Conservation (phyloP, 768 basidiomycete genomes). For the Podaxis sp. region DNA sequence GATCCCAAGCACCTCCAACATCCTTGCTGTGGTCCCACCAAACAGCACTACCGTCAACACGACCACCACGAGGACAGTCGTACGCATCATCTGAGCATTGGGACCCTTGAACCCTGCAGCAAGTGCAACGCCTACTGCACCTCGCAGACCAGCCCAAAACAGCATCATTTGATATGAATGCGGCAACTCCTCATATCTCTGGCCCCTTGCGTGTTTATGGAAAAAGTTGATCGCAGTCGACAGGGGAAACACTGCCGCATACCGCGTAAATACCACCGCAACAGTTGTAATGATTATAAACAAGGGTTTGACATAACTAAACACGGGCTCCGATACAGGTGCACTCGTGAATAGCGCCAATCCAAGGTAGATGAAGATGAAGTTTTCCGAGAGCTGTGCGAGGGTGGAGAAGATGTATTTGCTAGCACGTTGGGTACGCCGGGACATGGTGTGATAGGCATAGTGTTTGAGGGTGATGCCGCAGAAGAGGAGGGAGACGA, state of each 20-base stretch:
- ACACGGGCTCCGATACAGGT: slow-evolving; percentile 72
- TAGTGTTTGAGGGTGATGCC: slow-evolving; percentile 99
- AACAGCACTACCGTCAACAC: slow-evolving; percentile 93
- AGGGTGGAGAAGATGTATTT: slow-evolving; percentile 96
- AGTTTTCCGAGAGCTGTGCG: slow-evolving; percentile 95
- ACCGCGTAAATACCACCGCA: slow-evolving; percentile 91
- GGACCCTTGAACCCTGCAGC: slow-evolving; percentile 95
- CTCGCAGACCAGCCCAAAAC: slow-evolving; percentile 96
- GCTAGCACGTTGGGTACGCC: slow-evolving; percentile 85
- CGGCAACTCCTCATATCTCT: slow-evolving; percentile 85
- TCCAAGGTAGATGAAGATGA: slow-evolving; percentile 99
- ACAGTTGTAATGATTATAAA: slow-evolving; percentile 92
- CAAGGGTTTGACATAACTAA: slow-evolving; percentile 87
- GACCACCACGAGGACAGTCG: slow-evolving; percentile 92
- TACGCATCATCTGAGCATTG: slow-evolving; percentile 86
- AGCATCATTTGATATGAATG: slow-evolving; percentile 99
- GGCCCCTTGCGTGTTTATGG: slow-evolving; percentile 77
- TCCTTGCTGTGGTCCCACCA: slow-evolving; percentile 94
- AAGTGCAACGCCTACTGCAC: slow-evolving; percentile 96
- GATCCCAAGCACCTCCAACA: slow-evolving; percentile 97
- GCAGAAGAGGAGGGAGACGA: slow-evolving; percentile 96
- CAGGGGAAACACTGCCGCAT: slow-evolving; percentile 92
- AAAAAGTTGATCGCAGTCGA: slow-evolving; percentile 94
- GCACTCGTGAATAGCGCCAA: slow-evolving; percentile 92
- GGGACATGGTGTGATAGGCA: slow-evolving; percentile 99